Conservation (phyloP, 2,329 filamentous ascomycete genomes). For the Incumbomyces lentus region DNA sequence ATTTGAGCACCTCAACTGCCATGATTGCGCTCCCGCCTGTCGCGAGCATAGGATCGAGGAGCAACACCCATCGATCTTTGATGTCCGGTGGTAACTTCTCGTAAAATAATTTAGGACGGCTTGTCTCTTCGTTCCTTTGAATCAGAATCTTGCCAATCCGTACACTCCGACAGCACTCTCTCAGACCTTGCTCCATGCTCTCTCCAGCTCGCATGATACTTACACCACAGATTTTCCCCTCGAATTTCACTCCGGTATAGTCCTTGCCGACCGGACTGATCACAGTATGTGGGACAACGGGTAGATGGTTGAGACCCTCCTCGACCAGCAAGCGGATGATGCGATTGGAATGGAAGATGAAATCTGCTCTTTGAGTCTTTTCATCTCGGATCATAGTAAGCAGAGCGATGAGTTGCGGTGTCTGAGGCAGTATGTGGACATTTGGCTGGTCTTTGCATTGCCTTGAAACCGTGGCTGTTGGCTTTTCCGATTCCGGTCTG, state of each 20-base stretch:
- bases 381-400: constrained; percentile 95
- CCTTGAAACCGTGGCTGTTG: constrained; percentile 45
- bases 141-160: constrained; percentile 98
- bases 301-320: constrained; percentile 92
- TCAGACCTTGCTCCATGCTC: constrained; percentile 93
- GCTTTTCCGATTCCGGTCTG: constrained; percentile 64
- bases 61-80: constrained; percentile 78
- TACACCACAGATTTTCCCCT: constrained; percentile 96
- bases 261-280: constrained; percentile 81
- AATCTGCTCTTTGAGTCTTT: constrained; percentile 81
- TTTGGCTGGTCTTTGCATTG: constrained; percentile 27
- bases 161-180: constrained; percentile 95
- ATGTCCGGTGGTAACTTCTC: constrained; percentile 96
- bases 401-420: constrained; percentile 90
- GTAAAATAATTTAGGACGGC: constrained; percentile 87
- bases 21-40: constrained; percentile 94
- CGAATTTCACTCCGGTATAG: constrained; percentile 86
- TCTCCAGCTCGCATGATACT: constrained; percentile 98
- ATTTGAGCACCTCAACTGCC: constrained; percentile 87
- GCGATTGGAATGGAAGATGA: constrained; percentile 98
- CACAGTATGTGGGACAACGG: constrained; percentile 77
- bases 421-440: constrained; percentile 82
- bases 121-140: constrained; percentile 91
- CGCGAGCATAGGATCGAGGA: constrained; percentile 98
- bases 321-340: constrained; percentile 95